These are phyloP conservation scores for Lachancea fermentati DNA, from an alignment of 805 yeast species.

Conservation along the genomic window DNA sequence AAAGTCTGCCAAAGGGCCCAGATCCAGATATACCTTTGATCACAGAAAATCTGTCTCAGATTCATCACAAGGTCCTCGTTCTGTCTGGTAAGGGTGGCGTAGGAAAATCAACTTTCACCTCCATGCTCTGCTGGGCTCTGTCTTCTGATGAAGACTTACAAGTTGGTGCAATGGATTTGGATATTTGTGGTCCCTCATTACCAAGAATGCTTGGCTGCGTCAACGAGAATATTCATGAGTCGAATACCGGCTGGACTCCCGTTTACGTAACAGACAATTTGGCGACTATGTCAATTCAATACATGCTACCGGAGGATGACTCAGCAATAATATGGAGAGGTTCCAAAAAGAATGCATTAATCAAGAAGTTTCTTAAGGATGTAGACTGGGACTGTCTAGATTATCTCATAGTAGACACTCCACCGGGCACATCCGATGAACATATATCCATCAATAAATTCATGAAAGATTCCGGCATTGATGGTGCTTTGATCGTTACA, in stretches of 20 bases:
- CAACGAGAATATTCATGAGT: conserved; percentile 79
- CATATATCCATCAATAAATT: conserved; percentile 86
- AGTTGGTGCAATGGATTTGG: conserved; percentile 95
- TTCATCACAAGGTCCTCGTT: conserved; percentile 75
- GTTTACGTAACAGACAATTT: conserved; percentile 92
- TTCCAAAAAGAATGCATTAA: conserved; percentile 87
- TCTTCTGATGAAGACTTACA: conserved; percentile 78
- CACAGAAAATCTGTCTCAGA: conserved; percentile 54
- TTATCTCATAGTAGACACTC: conserved; percentile 88
- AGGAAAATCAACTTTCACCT: conserved; percentile 93
- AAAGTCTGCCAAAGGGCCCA: conserved; percentile 85
- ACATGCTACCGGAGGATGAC: conserved; percentile 88
- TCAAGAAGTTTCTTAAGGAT: conserved; percentile 88
- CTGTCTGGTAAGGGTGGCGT: conserved; percentile 93
- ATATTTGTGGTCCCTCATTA: conserved; percentile 95
- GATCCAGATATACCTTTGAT: conserved; percentile 87
- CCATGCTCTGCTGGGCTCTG: conserved; percentile 95
- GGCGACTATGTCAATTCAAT: conserved; percentile 93
- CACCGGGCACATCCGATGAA: conserved; percentile 98
- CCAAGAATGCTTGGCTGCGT: conserved; percentile 93
- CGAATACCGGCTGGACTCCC: conserved; percentile 94
- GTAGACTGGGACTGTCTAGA: conserved; percentile 86
- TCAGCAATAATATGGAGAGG: conserved; percentile 98
- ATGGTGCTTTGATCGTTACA: conserved; percentile 91
- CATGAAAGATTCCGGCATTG: conserved; percentile 83